Evolutionary conservation across 73 alveolate genomes (phyloP).

Genomic region (Paramecium bursaria): DNA sequence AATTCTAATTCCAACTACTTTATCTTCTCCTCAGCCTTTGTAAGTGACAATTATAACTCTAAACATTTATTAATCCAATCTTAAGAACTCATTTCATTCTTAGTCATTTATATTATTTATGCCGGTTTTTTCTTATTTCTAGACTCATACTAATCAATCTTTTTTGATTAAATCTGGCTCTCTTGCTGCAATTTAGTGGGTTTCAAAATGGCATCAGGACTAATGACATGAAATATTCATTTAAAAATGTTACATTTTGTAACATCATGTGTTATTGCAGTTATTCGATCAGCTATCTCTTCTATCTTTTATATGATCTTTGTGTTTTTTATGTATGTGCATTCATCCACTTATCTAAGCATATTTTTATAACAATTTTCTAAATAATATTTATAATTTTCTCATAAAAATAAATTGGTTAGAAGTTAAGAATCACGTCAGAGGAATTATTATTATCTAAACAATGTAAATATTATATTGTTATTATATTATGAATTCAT

Average conservation of each 20-base stretch:
- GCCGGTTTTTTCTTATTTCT: conserved; percentile 53
- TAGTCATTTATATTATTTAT: not conserved
- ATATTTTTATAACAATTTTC: too few relatives aligned
- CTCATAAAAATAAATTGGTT: too few relatives aligned
- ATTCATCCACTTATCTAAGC: conserved; percentile 62
- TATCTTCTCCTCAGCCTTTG: conserved; percentile 66
- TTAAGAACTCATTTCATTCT: conserved; percentile 74
- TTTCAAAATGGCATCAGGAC: conserved; percentile 46
- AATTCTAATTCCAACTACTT: conserved; percentile 71
- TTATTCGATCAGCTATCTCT: conserved; percentile 64
- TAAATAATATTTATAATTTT: too few relatives aligned
- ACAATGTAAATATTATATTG: too few relatives aligned
- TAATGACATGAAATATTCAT: not conserved
- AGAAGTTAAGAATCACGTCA: too few relatives aligned
- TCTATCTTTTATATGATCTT: conserved; percentile 65
- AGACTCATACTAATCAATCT: conserved; percentile 33
- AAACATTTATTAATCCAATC: conserved; percentile 78
- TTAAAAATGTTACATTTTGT: conserved; percentile 60
- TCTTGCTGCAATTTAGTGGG: conserved; percentile 37
- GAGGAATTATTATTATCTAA: too few relatives aligned
- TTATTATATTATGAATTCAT: too few relatives aligned
- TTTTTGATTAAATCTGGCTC: conserved; percentile 3
- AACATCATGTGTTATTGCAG: conserved; percentile 62
- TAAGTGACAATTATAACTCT: conserved; percentile 66
- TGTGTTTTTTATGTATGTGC: conserved; percentile 48